phyloP scores from a whole-genome alignment of 345 rosid genomes.

The Eucalyptus tenuipes region DNA sequence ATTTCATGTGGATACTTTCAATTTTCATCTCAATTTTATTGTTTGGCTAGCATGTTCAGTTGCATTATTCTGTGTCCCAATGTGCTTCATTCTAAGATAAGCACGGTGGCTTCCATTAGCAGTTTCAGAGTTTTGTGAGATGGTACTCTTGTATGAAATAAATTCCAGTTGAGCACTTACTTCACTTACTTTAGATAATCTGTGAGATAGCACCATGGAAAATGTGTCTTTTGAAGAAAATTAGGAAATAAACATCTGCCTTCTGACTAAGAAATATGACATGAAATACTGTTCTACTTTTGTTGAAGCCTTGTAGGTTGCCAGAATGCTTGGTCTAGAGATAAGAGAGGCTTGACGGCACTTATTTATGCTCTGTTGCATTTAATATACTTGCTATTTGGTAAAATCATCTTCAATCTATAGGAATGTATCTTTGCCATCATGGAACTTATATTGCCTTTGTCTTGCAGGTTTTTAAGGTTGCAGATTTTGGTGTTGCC shows the following conservation, averaged over 20 bases:
- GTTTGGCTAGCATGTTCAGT: neutral
- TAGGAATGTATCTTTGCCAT: neutral
- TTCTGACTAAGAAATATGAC: neutral
- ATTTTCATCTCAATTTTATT: neutral
- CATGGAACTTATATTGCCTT: neutral
- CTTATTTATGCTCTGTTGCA: neutral
- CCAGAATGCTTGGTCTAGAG: neutral
- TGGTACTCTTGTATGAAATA: neutral
- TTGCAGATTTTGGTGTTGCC: constrained; percentile 99
- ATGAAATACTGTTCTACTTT: neutral
- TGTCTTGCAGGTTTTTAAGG: constrained; percentile 68
- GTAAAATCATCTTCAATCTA: neutral
- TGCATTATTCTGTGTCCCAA: neutral
- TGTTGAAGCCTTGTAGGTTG: neutral
- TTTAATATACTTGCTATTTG: neutral
- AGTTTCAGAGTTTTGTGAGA: neutral
- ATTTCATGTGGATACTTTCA: neutral
- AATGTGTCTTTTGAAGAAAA: neutral
- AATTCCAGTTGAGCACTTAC: neutral
- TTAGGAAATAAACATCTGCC: neutral
- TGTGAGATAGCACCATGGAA: neutral
- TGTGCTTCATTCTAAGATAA: neutral
- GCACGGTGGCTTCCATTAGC: neutral
- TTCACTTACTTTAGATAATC: neutral
- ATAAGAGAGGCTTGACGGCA: neutral